Percentiles rank a stretch among this genome's conserved stretches.
phyloP scores from a whole-genome alignment of 108 stramenopile genomes.

The Mayamaea pseudoterrestris region DNA sequence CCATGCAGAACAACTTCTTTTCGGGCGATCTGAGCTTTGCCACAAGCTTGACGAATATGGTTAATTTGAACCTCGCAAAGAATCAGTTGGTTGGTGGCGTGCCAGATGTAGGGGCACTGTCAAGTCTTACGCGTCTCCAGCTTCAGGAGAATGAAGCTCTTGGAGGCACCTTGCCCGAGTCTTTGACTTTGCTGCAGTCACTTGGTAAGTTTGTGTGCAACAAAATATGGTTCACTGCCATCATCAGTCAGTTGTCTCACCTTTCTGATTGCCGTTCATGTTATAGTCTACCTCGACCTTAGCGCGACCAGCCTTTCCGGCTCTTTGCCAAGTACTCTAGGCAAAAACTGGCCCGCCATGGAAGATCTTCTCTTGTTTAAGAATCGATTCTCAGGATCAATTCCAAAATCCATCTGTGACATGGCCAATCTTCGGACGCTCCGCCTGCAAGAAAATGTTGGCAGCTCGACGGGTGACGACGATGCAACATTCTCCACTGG shows the following conservation, averaged over 20 bases:
- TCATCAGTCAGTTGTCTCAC: too few relatives aligned
- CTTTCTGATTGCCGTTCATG: too few relatives aligned
- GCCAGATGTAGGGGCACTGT: too few relatives aligned
- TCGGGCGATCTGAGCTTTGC: background rate
- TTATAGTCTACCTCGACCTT: too few relatives aligned
- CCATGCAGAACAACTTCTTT: background rate
- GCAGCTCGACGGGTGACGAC: background rate
- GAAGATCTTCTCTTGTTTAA: background rate
- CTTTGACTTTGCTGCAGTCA: too few relatives aligned
- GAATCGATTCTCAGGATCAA: background rate
- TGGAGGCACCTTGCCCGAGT: too few relatives aligned
- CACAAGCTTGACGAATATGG: too few relatives aligned
- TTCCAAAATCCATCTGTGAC: background rate
- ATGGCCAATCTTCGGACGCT: conserved; percentile 4
- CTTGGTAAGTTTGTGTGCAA: too few relatives aligned
- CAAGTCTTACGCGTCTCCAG: too few relatives aligned
- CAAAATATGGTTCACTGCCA: too few relatives aligned
- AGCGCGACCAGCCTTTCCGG: background rate
- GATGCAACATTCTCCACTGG: background rate
- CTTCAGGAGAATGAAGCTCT: too few relatives aligned
- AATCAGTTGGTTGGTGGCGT: too few relatives aligned
- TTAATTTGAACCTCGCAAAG: background rate
- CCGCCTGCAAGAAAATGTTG: conserved; percentile 9
- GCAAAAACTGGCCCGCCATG: background rate
- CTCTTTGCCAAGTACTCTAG: background rate